phyloP scores from a whole-genome alignment of 805 yeast species.

The Candida hispaniensis region DNA sequence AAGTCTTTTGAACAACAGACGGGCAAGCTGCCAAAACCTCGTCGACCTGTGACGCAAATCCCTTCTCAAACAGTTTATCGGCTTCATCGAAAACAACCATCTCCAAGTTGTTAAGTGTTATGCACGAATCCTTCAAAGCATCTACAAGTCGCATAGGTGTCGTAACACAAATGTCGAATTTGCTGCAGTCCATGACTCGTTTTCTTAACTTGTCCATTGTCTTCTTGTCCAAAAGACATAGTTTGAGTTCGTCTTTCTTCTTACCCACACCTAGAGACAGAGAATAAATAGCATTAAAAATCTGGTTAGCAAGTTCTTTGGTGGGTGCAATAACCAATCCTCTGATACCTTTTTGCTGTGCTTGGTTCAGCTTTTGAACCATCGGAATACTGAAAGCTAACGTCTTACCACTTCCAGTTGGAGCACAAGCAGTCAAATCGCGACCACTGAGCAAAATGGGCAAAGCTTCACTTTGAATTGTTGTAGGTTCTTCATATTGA shows the following conservation, averaged over 20 bases:
- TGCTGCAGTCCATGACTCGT: slow-evolving; percentile 38
- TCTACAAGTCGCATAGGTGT: slow-evolving; percentile 88
- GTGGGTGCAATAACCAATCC: slow-evolving; percentile 89
- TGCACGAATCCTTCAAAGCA: slow-evolving; percentile 48
- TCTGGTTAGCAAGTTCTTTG: slow-evolving; percentile 84
- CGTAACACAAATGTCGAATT: slow-evolving; percentile 60
- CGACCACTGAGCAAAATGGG: slow-evolving; percentile 61
- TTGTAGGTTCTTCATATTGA: slow-evolving; percentile 77
- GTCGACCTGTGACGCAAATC: slow-evolving; percentile 87
- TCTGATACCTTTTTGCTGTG: slow-evolving; percentile 40
- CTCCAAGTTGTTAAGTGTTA: slow-evolving; percentile 57
- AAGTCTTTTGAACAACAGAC: slow-evolving; percentile 47
- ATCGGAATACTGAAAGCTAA: slow-evolving; percentile 80
- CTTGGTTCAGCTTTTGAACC: slow-evolving; percentile 42
- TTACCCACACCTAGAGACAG: slow-evolving; percentile 27
- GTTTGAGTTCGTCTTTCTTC: slow-evolving; percentile 41
- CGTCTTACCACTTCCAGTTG: slow-evolving; percentile 98
- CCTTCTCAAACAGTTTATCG: slow-evolving; percentile 79
- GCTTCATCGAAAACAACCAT: slow-evolving; percentile 89
- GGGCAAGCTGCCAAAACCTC: slow-evolving; percentile 54
- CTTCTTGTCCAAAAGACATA: slow-evolving; percentile 46
- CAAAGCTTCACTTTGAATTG: slow-evolving; percentile 84
- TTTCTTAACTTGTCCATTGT: slow-evolving; percentile 50
- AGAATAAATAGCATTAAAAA: slow-evolving; percentile 52
- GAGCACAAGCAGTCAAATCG: slow-evolving; percentile 88